Evolutionary conservation across 352 stramenopile species (phyloP), one percentile per base, ranked within the genome.

Genomic region (Aphanomyces stellatus): DNA sequence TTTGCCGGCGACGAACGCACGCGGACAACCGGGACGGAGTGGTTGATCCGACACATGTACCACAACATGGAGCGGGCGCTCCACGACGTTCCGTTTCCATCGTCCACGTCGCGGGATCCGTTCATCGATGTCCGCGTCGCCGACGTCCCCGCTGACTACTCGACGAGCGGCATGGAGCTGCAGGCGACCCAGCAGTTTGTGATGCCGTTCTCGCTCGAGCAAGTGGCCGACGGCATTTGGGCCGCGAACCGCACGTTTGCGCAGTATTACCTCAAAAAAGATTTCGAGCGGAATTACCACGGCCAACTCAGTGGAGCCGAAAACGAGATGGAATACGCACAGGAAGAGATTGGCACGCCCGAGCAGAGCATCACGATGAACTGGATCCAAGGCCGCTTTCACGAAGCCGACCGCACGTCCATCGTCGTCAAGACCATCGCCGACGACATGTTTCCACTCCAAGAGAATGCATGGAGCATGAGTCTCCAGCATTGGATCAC

Each of bases 51-150:
- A 25, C 55, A 63, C 19, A n/a, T 63, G 7, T 63, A 63, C 55
- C 33, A 63, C 55, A 63, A 63, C 55, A 63, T 30, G 35, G 55
- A 63, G 8, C 55, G 33, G 1, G 55, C 35, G n/a, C 28, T 63
- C 24, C 8, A 42, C 4, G n/a, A 24, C 11, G 3, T 48, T 2
- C 28, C 35, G n/a, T 63, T 63, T n/a, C 55, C 55, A 11, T 5
- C 27, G 2, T 10, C 5, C 2, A 63, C 31, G 4, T n/a, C n/a
- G n/a, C n/a, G n/a, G n/a, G 27, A 46, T 4, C 35, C 31, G 6
- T 63, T 49, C 28, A 27, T 63, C 22, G 55, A 63, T 6, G 48
- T 30, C 22, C 7, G 11, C 35, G 22, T 43, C 24, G 2, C 30
- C 2, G 41, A 63, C 17, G 30, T n/a, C 2, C 24, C 55, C 2